phyloP scores from a whole-genome alignment of 306 rosid genomes.

The Luffa acutangula region DNA sequence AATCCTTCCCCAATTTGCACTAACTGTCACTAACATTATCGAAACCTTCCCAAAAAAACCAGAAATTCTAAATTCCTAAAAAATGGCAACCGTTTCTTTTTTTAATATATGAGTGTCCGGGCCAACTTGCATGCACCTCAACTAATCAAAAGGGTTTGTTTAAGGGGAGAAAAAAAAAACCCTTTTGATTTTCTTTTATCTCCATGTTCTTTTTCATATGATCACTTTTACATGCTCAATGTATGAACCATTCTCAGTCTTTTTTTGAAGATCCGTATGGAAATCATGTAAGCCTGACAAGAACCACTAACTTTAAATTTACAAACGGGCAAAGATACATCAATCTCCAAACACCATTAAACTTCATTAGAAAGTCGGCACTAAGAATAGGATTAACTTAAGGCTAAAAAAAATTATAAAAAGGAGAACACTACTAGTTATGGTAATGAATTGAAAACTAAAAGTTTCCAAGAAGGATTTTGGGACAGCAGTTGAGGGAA shows the following conservation, averaged over 20 bases:
- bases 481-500: not conserved
- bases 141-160: too few relatives aligned
- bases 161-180: too few relatives aligned
- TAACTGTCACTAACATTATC: not conserved
- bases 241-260: not conserved
- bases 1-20: not conserved
- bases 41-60: not conserved
- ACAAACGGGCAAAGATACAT: not conserved
- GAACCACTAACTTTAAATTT: not conserved
- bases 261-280: not conserved
- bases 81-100: not conserved
- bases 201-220: not conserved
- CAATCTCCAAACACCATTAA: not conserved
- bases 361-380: not conserved
- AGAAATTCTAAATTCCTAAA: not conserved
- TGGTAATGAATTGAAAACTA: not conserved
- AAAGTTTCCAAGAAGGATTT: not conserved
- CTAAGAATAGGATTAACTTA: not conserved
- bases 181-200: slow-evolving; percentile 1
- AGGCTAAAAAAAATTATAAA: not conserved
- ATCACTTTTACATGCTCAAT: slow-evolving; percentile 1
- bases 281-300: not conserved
- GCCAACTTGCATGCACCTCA: too few relatives aligned
- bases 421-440: not conserved
- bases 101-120: too few relatives aligned